Evolutionary conservation across 163 green algal species (phyloP), one percentile per base, ranked within the genome.

Genomic region (Scenedesmus sp.): DNA sequence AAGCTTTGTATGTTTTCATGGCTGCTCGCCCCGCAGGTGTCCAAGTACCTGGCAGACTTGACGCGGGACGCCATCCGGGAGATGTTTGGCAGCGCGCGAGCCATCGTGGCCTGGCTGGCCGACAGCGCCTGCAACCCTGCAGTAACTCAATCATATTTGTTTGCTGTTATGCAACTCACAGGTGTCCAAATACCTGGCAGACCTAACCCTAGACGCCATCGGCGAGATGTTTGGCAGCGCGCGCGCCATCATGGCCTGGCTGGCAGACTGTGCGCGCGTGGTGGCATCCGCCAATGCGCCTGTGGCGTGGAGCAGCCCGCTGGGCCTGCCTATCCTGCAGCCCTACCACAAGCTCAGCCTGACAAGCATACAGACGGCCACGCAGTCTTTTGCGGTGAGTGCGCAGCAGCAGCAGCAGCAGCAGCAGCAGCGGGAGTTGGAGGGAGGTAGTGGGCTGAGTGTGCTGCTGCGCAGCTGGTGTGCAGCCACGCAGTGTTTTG

Each of bases 321-420:
- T 99, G 88, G 98, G 98, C 52, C 96, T 99, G 86, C 98, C 98
- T 8, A 96, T 99, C 34, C 92, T 98, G 81, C 98, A 99, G 95
- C 98, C 98, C 56, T 99, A 99, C 96, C 91, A 90, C 18, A 85
- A 94, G 83, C 74, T 64, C 23, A 26, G 62, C 15, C 46, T 77
- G 46, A 79, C 34, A 1, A 60, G 1, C 73, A 67, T 94, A 4
- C 79, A 85, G 1, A 89, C 81, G 2, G 60, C 81, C 62, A 87
- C 87, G 87, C 88, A 92, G 84, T 26, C 64, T 4, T 92, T 93
- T 23, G 46, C 86, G 60, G 56, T 96, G 73, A 86, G 81, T 46
- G 34, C 34, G 34, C 34, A 46, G 34, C 34, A 46, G 34, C 34
- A 46, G 34, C 34, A 46, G 34, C 34, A 46, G 34, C 34, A 46